Evolutionary conservation across 495 filamentous ascomycete genomes (phyloP).

Genomic region (Talaromyces proteolyticus): DNA sequence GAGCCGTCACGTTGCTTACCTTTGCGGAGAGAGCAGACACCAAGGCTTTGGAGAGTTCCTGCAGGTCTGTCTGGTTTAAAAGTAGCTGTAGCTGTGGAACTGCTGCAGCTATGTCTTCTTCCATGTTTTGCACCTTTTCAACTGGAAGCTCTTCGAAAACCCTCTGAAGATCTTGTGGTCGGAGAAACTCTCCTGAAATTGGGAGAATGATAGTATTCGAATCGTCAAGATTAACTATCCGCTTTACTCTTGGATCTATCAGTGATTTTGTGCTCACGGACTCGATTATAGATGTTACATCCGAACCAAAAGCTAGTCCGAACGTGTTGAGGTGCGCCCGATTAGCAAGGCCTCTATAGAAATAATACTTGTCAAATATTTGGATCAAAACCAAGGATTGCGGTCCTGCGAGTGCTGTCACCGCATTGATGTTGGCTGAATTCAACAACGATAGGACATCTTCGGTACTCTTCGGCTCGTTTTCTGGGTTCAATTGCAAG

Average conservation of each 20-base stretch:
- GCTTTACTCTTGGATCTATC: background rate
- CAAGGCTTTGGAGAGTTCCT: constrained; percentile 2
- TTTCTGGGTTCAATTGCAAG: constrained; percentile 13
- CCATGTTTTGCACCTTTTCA: background rate
- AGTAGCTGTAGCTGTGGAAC: constrained; percentile 1
- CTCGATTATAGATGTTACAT: constrained; percentile 4
- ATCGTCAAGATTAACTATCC: constrained; percentile 1
- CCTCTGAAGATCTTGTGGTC: constrained; percentile 1
- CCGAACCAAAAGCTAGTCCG: constrained; percentile 4
- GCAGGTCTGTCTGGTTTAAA: constrained; percentile 3
- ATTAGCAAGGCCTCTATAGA: constrained; percentile 5
- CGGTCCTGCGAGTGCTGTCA: constrained; percentile 6
- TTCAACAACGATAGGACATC: constrained; percentile 1
- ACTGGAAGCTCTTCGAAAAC: constrained; percentile 5
- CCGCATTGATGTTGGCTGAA: constrained; percentile 6
- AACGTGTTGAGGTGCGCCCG: constrained; percentile 1
- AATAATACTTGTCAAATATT: constrained; percentile 4
- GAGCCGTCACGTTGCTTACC: background rate
- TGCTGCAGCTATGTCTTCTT: constrained; percentile 4
- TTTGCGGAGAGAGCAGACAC: constrained; percentile 2
- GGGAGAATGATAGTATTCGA: constrained; percentile 4
- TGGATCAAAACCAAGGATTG: constrained; percentile 6
- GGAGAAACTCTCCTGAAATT: background rate
- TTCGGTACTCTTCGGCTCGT: background rate
- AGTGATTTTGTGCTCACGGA: background rate